Evolutionary conservation across 306 rosid species (phyloP).

Genomic region (Castanospermum australe): DNA sequence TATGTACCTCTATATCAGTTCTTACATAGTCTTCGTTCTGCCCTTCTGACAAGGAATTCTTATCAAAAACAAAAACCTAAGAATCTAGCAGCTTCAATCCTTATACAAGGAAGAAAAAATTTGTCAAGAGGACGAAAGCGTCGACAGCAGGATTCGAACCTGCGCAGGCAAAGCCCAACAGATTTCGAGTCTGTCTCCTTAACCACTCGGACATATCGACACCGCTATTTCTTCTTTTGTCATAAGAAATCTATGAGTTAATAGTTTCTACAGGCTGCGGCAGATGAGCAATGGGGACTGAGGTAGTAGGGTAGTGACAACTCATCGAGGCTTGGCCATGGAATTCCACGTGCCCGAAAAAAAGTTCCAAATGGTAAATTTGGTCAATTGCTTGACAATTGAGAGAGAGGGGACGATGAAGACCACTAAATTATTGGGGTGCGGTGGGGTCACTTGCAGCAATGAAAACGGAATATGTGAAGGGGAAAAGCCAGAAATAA

Average conservation of each 20-base stretch:
- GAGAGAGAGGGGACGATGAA: not conserved
- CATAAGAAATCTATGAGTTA: too few species aligned
- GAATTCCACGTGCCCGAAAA: not conserved
- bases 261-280: too few species aligned
- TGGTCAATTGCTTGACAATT: not conserved
- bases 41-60: too few species aligned
- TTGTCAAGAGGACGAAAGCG: not conserved
- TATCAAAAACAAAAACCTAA: too few species aligned
- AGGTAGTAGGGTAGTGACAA: not conserved
- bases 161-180: constrained; percentile 36
- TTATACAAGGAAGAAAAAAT: too few species aligned
- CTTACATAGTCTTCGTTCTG: too few species aligned
- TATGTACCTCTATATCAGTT: too few species aligned
- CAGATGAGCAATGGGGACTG: not conserved
- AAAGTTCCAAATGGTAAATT: constrained; percentile 9
- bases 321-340: not conserved
- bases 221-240: too few species aligned
- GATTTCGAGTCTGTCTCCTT: constrained; percentile 48
- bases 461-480: constrained; percentile 23
- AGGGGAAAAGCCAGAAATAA: constrained; percentile 26
- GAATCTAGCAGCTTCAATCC: too few species aligned
- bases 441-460: constrained; percentile 40
- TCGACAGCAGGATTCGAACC: constrained; percentile 43
- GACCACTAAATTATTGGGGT: not conserved
- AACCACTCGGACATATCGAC: constrained; percentile 34